Base-by-base conservation (phyloP, 257 asterid species). In the Rubia yunnanensis region DNA sequence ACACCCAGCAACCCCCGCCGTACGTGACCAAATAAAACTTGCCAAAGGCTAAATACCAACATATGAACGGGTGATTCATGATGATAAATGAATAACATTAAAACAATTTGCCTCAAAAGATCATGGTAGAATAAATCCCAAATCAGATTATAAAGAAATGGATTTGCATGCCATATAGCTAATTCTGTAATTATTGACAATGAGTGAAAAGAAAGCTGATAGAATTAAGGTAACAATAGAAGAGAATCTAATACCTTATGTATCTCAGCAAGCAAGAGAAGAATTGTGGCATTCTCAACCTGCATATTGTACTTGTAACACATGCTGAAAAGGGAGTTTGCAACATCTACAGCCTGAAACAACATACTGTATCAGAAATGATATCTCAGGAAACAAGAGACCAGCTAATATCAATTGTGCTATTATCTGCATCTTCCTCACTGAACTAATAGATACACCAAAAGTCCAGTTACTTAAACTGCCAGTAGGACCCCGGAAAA, bases 201-300 rank as follows among this genome's bases (percentile, higher is more conserved):
- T 1, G 30, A 35, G 17, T 14, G 32, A 27, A 24, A 39, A 38
- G 15, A 18, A 63, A 31, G 60, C 63, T 28, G 49, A 22, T 28
- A 23, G 2, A 41, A 55, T 18, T 17, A 60, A 41, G 27, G 62
- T 34, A 38, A 50, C 67, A 17, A 50, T 34, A 4, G 20, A 36
- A 35, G 28, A 50, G 26, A 57, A 56, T 32, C 28, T 38, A 26
- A 55, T 84, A 92, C 98, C 98, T 87, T 89, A 82, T 87, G 94
- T 76, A 92, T 92, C 86, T 92, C 99, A 30, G 99, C 99, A 68
- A 92, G 92, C 84, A 92, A 74, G 77, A 92, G 94, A 76, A 92
- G 95, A 76, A 89, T 87, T 49, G 83, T 75, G 50, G 99, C 99
- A 78, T 88, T 92, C 83, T 87, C 88, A 34, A 92, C 90, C 80